Evolutionary conservation across 345 rosid species (phyloP).

Genomic region (Citrus glauca): DNA sequence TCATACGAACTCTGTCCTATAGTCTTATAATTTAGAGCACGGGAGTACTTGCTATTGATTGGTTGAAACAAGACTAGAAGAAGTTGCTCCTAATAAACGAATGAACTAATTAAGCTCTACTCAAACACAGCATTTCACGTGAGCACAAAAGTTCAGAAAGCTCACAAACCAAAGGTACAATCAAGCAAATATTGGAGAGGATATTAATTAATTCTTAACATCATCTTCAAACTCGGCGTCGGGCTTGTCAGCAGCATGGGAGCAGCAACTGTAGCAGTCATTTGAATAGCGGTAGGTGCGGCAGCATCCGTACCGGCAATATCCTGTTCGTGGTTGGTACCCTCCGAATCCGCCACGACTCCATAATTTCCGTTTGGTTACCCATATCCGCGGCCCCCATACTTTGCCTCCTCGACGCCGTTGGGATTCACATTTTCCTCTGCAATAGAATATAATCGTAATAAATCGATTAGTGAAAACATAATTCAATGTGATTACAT

Average conservation of each 20-base stretch:
- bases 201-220: not conserved
- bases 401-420: not conserved
- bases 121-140: not conserved
- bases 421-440: not conserved
- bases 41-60: no score
- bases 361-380: not conserved
- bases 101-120: not conserved
- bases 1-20: no score
- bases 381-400: not conserved
- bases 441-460: not conserved
- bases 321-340: not conserved
- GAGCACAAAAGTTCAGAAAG: not conserved
- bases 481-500: no score
- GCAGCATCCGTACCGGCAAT: not conserved
- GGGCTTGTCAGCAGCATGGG: not conserved
- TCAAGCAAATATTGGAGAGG: no score
- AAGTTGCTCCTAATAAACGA: no score
- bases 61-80: no score
- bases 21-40: no score
- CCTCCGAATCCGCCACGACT: not conserved
- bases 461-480: not conserved
- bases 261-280: slow-evolving; percentile 5
- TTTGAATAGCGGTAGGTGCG: not conserved
- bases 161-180: not conserved
- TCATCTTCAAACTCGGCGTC: not conserved